phyloP scores from a whole-genome alignment of 768 basidiomycete genomes.

The Suillus alpinus region DNA sequence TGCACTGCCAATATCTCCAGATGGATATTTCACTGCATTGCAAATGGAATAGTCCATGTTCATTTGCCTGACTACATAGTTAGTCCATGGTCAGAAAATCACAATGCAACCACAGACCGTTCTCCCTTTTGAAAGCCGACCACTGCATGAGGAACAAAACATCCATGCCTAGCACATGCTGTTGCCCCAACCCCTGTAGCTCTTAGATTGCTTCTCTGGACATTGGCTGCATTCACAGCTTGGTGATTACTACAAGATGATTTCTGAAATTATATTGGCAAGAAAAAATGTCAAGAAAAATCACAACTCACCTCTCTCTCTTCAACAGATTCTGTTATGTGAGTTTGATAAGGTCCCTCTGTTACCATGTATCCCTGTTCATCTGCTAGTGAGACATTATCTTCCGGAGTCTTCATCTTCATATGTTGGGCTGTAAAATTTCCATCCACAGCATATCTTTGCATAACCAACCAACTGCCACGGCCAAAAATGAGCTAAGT shows the following conservation, averaged over 20 bases:
- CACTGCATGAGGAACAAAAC: conserved; percentile 26
- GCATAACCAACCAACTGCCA: conserved; percentile 3
- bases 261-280: conserved; percentile 8
- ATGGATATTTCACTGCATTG: conserved; percentile 17
- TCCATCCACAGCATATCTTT: conserved; percentile 2
- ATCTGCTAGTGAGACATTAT: conserved; percentile 18
- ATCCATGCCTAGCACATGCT: conserved; percentile 32
- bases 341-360: neutral
- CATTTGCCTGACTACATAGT: conserved; percentile 19
- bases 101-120: conserved; percentile 10
- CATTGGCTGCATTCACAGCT: conserved; percentile 17
- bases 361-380: conserved; percentile 8
- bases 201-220: conserved; percentile 15
- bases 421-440: conserved; percentile 7
- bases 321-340: neutral
- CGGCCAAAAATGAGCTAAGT: no score
- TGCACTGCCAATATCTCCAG: neutral
- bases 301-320: neutral
- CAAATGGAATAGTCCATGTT: conserved; percentile 28
- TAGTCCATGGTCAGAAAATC: neutral
- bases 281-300: neutral
- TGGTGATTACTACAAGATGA: conserved; percentile 15
- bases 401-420: conserved; percentile 10
- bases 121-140: conserved; percentile 34
- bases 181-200: conserved; percentile 29